Percentiles rank a stretch among this genome's conserved stretches.
phyloP scores from a whole-genome alignment of 306 rosid species.

The Oxytropis ochrocephala region DNA sequence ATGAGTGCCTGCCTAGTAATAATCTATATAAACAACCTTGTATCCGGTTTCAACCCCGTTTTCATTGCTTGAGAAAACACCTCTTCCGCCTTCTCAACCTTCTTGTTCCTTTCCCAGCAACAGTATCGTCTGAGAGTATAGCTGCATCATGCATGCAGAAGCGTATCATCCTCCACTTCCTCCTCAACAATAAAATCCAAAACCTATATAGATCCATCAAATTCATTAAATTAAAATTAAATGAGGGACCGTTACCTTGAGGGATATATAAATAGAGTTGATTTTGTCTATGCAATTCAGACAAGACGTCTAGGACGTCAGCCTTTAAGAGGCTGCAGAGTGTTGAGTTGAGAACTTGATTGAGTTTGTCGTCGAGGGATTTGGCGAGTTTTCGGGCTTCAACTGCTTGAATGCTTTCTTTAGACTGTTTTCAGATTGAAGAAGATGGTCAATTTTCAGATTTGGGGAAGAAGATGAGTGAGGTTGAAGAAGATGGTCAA shows the following conservation, averaged over 20 bases:
- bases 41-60: slow-evolving; percentile 48
- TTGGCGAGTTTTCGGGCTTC: slow-evolving; percentile 63
- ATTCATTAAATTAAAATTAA: not conserved
- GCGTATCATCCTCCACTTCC: slow-evolving; percentile 42
- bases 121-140: slow-evolving; percentile 55
- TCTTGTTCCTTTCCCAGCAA: slow-evolving; percentile 56
- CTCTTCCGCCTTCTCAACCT: slow-evolving; percentile 51
- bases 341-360: slow-evolving; percentile 32
- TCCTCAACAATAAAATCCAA: slow-evolving; percentile 38
- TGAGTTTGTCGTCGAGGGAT: slow-evolving; percentile 25
- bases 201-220: slow-evolving; percentile 37
- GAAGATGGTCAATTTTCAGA: too few relatives aligned
- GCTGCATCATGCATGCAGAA: too few relatives aligned
- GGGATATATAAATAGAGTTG: slow-evolving; percentile 40
- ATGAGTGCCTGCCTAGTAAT: too few relatives aligned
- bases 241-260: slow-evolving; percentile 25
- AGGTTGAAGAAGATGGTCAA: too few relatives aligned
- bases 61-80: slow-evolving; percentile 29
- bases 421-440: too few relatives aligned
- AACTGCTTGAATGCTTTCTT: slow-evolving; percentile 62
- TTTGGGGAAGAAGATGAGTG: too few relatives aligned
- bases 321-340: slow-evolving; percentile 50
- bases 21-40: slow-evolving; percentile 60
- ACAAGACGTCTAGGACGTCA: slow-evolving; percentile 44
- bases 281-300: slow-evolving; percentile 52